A percentile compares a stretch with the other conserved stretches of the same genome.
Conservation (phyloP, 257 asterid genomes). For the Nemophila menziesii region DNA sequence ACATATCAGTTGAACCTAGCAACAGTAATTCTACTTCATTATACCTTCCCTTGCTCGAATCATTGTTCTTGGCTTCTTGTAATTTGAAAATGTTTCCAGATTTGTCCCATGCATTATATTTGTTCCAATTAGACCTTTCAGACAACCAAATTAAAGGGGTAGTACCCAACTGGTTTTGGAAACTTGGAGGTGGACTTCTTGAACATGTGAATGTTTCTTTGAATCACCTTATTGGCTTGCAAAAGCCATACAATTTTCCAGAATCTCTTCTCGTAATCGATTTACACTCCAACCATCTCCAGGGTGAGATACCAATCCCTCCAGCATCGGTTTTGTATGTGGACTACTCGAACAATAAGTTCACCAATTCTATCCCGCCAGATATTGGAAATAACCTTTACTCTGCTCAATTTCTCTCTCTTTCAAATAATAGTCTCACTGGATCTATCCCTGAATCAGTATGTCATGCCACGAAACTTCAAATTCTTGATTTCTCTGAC, state of each 20-base stretch:
- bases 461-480: constrained; percentile 22
- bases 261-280: constrained; percentile 14
- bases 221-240: constrained; percentile 23
- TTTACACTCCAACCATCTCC: constrained; percentile 29
- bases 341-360: constrained; percentile 33
- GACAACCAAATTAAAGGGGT: constrained; percentile 28
- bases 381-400: constrained; percentile 10
- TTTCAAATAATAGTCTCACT: constrained; percentile 22
- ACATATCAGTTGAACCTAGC: constrained; percentile 5
- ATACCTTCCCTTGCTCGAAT: constrained; percentile 5
- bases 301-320: constrained; percentile 23
- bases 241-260: constrained; percentile 27
- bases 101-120: constrained; percentile 18
- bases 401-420: constrained; percentile 15
- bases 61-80: constrained; percentile 26
- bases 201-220: constrained; percentile 44
- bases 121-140: constrained; percentile 37
- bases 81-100: constrained; percentile 23
- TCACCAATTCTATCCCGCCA: constrained; percentile 19
- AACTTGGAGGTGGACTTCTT: too few species aligned
- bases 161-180: constrained; percentile 41
- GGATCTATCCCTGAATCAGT: constrained; percentile 32
- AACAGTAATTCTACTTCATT: neutral
- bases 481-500: constrained; percentile 34
- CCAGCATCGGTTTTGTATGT: constrained; percentile 18